Conservation (phyloP, 352 stramenopile species). For the Pythium rishiriense region DNA sequence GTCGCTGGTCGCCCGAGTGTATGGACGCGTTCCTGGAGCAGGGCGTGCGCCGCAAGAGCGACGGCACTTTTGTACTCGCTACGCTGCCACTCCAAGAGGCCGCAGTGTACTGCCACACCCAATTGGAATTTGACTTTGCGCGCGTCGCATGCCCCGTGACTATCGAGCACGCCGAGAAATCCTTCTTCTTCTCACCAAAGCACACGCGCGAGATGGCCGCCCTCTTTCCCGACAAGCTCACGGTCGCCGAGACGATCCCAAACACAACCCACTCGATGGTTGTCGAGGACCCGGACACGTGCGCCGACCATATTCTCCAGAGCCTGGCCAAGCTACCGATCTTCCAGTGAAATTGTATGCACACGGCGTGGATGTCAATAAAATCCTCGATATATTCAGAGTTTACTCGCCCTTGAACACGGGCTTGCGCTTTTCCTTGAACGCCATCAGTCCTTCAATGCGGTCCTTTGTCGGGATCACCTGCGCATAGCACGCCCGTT, state of each 20-base stretch:
- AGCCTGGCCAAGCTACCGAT: slow-evolving; percentile 13
- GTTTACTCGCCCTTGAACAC: slow-evolving; percentile 88
- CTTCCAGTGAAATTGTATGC: slow-evolving; percentile 7
- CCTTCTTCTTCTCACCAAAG: slow-evolving; percentile 18
- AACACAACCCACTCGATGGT: slow-evolving; percentile 26
- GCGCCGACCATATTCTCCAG: slow-evolving; percentile 38
- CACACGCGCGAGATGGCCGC: not conserved
- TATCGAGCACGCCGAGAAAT: slow-evolving; percentile 19
- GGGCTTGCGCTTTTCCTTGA: slow-evolving; percentile 92
- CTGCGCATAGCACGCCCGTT: slow-evolving; percentile 90
- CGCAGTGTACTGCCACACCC: slow-evolving; percentile 19
- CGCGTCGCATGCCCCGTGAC: slow-evolving; percentile 9
- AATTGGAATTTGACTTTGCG: slow-evolving; percentile 13
- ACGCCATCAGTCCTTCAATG: slow-evolving; percentile 91
- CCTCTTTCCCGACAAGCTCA: slow-evolving; percentile 11
- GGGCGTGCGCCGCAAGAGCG: slow-evolving; percentile 1
- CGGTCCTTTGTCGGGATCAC: slow-evolving; percentile 92
- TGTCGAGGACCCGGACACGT: slow-evolving; percentile 27
- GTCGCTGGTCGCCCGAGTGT: slow-evolving; percentile 17
- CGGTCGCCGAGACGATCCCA: slow-evolving; percentile 15
- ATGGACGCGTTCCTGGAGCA: slow-evolving; percentile 22
- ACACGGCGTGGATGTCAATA: not conserved
- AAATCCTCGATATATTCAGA: too few species aligned
- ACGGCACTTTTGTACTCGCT: slow-evolving; percentile 21
- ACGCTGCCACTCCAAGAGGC: slow-evolving; percentile 20